Evolutionary conservation across 192 early-diverging fungal genomes (phyloP), one percentile per base, ranked within the genome.

Genomic region (Coemansia sp.): DNA sequence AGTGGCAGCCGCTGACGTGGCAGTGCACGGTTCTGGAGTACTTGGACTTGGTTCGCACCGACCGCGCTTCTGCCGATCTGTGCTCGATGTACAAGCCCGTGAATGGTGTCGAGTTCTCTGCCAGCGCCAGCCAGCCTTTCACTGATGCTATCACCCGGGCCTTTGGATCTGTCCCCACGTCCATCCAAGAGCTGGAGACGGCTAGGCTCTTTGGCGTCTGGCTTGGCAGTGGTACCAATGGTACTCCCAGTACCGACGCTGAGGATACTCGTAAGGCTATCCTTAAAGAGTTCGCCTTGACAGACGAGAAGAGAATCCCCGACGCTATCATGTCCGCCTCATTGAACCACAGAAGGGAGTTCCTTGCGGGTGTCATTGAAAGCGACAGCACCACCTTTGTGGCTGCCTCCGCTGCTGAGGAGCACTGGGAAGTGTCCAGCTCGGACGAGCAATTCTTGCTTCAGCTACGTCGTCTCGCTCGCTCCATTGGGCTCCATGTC

Each of bases 1-100:
- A 69, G 38, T 70, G 64, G 57, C 29, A 70, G 64, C 66, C 73
- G 61, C 55, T 72, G 52, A 76, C 60, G n/a, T 83, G 81, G 81
- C 69, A 78, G 66, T 77, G 75, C 55, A 66, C 72, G 12, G 76
- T 83, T 47, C 67, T 78, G 3, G 76, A 83, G 75, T 83, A 72
- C 47, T 58, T 83, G 34, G 69, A 76, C 43, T 55, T 81, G 15
- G 68, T 66, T 22, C 68, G 65, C 60, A 36, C 41, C 65, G 66
- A 81, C 43, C 41, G 62, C 3, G 33, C n/a, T 2, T 46, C 76
- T 18, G 79, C 79, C 12, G 57, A 66, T 13, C 50, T 69, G 10
- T 78, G 72, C 40, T 22, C 29, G 5, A 78, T 83, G 81, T 83
- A 67, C 62, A 74, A 65, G 70, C 81, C 81, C 18, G 49, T 57